These are phyloP conservation scores for Cicer bijugum DNA, from an alignment of 306 rosid species.

Conservation along the genomic window DNA sequence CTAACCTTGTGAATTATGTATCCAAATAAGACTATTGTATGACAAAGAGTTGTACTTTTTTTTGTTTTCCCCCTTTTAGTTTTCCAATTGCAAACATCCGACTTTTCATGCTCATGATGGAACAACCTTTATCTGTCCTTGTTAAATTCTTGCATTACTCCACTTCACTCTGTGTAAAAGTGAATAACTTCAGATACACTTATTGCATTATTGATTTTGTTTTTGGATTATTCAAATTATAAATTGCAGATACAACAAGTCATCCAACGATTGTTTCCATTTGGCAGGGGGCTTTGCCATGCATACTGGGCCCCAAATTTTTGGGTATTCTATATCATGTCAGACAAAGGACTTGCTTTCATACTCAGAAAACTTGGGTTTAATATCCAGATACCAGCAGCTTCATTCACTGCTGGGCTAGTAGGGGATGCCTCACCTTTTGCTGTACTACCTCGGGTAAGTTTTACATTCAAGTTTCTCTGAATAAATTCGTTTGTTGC, in stretches of 20 bases:
- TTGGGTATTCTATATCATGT: constrained; percentile 86
- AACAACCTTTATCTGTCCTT: background rate
- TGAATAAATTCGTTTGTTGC: constrained; percentile 19
- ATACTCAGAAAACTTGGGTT: constrained; percentile 74
- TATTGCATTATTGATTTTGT: constrained; percentile 28
- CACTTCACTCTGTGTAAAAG: constrained; percentile 7
- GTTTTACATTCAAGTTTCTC: constrained; percentile 12
- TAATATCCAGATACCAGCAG: constrained; percentile 58
- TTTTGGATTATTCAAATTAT: constrained; percentile 43
- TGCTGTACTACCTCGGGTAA: constrained; percentile 80
- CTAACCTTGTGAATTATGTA: constrained; percentile 12
- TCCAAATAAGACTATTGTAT: background rate
- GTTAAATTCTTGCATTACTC: constrained; percentile 18
- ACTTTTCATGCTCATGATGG: constrained; percentile 3
- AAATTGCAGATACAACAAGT: constrained; percentile 80
- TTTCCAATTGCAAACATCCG: constrained; percentile 5
- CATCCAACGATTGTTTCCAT: constrained; percentile 77
- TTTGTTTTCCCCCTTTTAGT: background rate
- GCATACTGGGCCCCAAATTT: constrained; percentile 98
- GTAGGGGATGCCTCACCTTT: constrained; percentile 87
- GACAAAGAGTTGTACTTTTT: background rate
- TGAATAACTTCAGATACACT: constrained; percentile 23
- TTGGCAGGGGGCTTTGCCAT: constrained; percentile 98
- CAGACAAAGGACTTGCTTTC: constrained; percentile 82
- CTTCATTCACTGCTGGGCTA: constrained; percentile 86